These are phyloP conservation scores for Trichophyton simii DNA, from an alignment of 2,329 filamentous ascomycete species.

Conservation along the genomic window DNA sequence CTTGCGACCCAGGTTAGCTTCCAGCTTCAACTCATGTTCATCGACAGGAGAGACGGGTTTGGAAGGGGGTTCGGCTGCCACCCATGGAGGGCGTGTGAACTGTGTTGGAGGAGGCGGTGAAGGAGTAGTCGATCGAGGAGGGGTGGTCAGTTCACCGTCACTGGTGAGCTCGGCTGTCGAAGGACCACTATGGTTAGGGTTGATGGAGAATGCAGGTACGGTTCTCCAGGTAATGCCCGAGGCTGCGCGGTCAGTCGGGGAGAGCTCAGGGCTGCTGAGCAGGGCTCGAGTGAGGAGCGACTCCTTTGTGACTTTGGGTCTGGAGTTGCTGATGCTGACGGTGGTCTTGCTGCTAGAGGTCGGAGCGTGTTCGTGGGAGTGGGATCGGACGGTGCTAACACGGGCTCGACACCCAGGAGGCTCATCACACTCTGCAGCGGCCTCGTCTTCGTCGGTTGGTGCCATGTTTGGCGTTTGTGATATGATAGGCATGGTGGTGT, in stretches of 20 bases:
- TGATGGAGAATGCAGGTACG: constrained; percentile 27
- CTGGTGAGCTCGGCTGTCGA: constrained; percentile 91
- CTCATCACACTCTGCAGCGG: constrained; percentile 69
- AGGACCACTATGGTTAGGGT: constrained; percentile 54
- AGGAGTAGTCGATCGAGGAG: constrained; percentile 72
- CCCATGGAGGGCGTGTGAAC: constrained; percentile 19
- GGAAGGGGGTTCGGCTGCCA: constrained; percentile 6
- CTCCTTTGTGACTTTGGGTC: constrained; percentile 45
- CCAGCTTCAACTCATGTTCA: constrained; percentile 43
- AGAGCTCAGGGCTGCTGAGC: constrained; percentile 49
- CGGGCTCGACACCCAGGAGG: constrained; percentile 52
- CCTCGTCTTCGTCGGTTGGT: constrained; percentile 46
- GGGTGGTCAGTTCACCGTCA: constrained; percentile 81
- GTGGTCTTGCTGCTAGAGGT: constrained; percentile 2
- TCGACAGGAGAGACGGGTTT: constrained; percentile 23
- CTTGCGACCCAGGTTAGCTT: constrained; percentile 59
- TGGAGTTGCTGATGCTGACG: constrained; percentile 31
- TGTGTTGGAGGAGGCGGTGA: constrained; percentile 69
- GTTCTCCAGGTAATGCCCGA: constrained; percentile 7
- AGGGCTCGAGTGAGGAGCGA: constrained; percentile 83
- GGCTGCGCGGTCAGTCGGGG: constrained; percentile 19
- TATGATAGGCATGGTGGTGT: constrained; percentile 31
- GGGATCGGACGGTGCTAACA: constrained; percentile 1
- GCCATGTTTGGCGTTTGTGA: constrained; percentile 29
- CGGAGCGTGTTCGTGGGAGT: neutral